phyloP scores from a whole-genome alignment of 768 basidiomycete genomes.

The Mycena filopes region DNA sequence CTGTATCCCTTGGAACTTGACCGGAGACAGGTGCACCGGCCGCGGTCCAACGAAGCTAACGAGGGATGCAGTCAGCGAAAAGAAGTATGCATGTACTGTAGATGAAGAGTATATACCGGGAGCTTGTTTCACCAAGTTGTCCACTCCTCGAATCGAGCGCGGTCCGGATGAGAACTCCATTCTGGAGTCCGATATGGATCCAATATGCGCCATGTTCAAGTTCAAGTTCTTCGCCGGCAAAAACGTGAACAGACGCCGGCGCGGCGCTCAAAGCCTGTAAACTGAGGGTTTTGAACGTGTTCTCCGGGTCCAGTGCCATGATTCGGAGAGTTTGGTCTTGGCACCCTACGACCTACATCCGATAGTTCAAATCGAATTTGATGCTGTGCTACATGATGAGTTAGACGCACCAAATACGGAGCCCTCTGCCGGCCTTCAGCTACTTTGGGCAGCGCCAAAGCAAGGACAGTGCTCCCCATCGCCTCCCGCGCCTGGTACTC shows the following conservation, averaged over 20 bases:
- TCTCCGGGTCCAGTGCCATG: constrained; percentile 95
- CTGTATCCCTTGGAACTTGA: not conserved
- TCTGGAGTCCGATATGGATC: constrained; percentile 95
- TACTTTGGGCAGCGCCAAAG: constrained; percentile 92
- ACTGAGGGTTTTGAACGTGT: constrained; percentile 92
- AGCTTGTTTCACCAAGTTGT: constrained; percentile 93
- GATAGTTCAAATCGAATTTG: constrained; percentile 55
- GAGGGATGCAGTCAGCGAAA: not conserved
- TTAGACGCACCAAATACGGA: constrained; percentile 8
- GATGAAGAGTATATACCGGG: constrained; percentile 69
- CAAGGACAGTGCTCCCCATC: constrained; percentile 95
- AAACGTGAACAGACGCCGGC: too few species aligned
- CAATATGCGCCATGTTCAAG: constrained; percentile 58
- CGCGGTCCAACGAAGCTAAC: constrained; percentile 4
- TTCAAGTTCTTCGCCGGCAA: too few species aligned
- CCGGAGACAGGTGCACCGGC: not conserved
- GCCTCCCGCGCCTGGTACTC: constrained; percentile 97
- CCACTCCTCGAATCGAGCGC: constrained; percentile 95
- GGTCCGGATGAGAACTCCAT: too few species aligned
- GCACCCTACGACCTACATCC: constrained; percentile 91
- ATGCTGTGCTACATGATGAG: too few species aligned
- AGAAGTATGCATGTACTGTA: not conserved
- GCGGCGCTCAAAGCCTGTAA: constrained; percentile 95
- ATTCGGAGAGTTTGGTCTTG: constrained; percentile 98
- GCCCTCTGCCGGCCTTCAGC: not conserved